Evolutionary conservation across 306 rosid genomes (phyloP).

Genomic region (Cucurbita maxima): DNA sequence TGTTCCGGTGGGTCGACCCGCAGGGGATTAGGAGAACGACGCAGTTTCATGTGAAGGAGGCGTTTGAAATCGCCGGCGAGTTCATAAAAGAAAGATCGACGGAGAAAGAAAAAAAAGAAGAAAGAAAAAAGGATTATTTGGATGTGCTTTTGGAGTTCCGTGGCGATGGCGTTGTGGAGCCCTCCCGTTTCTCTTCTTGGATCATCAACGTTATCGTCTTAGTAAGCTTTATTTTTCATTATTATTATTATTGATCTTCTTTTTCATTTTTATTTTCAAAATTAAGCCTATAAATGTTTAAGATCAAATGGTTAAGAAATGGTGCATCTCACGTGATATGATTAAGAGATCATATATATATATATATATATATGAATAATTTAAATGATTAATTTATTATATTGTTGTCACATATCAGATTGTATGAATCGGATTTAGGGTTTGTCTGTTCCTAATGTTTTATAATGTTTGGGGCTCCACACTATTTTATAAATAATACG

Average conservation of each 20-base stretch:
- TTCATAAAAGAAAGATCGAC: slow-evolving; percentile 48
- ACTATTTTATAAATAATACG: neutral
- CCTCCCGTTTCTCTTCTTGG: slow-evolving; percentile 26
- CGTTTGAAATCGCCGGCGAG: slow-evolving; percentile 55
- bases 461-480: neutral
- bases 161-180: slow-evolving; percentile 28
- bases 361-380: too few species aligned
- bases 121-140: slow-evolving; percentile 34
- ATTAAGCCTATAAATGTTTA: too few species aligned
- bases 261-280: neutral
- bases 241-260: neutral
- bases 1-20: slow-evolving; percentile 50
- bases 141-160: slow-evolving; percentile 59
- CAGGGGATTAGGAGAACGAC: slow-evolving; percentile 61
- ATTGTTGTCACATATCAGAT: neutral
- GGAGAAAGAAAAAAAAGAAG: slow-evolving; percentile 6
- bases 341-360: neutral
- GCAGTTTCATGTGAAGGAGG: slow-evolving; percentile 46
- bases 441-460: neutral
- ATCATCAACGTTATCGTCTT: slow-evolving; percentile 48
- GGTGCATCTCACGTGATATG: neutral
- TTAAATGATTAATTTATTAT: neutral
- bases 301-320: neutral
- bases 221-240: slow-evolving; percentile 12
- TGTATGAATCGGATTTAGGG: neutral